Percentiles rank a stretch among this genome's conserved stretches.
Evolutionary conservation across 2,329 filamentous ascomycete genomes (phyloP).

Genomic region (Cladosporium sp.): DNA sequence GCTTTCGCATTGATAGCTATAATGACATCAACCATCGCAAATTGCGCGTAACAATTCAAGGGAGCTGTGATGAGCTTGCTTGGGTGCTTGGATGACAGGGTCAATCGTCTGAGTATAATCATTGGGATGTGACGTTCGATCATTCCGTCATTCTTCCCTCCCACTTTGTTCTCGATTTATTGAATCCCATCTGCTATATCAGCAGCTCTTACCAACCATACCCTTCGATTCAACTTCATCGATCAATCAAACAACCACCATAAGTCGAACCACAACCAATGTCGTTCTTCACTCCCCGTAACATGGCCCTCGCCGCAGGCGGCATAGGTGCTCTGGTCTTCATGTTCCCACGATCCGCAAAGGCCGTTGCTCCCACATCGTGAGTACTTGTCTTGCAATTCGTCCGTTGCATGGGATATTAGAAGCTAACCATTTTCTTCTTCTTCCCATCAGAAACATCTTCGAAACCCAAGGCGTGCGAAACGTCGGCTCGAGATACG

Average conservation of each 20-base stretch:
- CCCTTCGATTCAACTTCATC: background rate
- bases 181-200: too few species aligned
- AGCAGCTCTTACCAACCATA: background rate
- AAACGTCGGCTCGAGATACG: conserved; percentile 32
- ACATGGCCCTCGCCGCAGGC: conserved; percentile 27
- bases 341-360: conserved; percentile 21
- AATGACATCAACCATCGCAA: background rate
- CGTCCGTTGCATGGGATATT: too few species aligned
- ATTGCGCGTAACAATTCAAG: background rate
- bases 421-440: too few species aligned
- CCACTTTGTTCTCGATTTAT: background rate
- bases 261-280: background rate
- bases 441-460: conserved; percentile 25
- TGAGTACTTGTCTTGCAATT: too few species aligned
- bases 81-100: too few species aligned
- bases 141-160: too few species aligned
- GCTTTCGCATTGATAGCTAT: too few species aligned
- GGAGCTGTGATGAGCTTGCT: too few species aligned
- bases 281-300: conserved; percentile 26
- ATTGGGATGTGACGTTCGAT: too few species aligned
- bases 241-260: background rate
- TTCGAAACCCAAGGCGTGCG: conserved; percentile 33
- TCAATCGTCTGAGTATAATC: too few species aligned
- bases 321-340: conserved; percentile 22
- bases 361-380: conserved; percentile 12